A percentile compares a stretch with the other conserved stretches of the same genome.
Conservation (phyloP, 805 yeast species). For the Saccharomycopsis oosterbeekiorum region DNA sequence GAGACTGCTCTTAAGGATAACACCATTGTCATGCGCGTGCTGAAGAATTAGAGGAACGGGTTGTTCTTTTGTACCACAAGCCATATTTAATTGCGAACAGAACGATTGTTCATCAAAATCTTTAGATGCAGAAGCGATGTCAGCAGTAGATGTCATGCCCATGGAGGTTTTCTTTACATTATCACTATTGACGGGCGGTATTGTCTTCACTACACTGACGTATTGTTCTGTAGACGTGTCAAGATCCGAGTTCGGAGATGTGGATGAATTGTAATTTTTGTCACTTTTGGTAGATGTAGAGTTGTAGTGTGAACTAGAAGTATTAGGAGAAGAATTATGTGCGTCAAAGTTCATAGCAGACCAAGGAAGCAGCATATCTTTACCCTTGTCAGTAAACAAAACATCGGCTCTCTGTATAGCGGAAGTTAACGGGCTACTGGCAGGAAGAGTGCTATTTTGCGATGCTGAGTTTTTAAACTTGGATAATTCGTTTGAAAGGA, state of each 20-base stretch:
- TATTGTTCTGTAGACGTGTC: slow-evolving; percentile 8
- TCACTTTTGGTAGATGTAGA: slow-evolving; percentile 10
- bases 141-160: slow-evolving; percentile 24
- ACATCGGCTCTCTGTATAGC: background rate
- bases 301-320: slow-evolving; percentile 9
- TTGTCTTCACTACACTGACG: background rate
- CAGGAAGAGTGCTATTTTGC: background rate
- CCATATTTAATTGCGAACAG: slow-evolving; percentile 66
- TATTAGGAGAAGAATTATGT: background rate
- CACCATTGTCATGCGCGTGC: background rate
- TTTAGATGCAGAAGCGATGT: slow-evolving; percentile 19
- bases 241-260: slow-evolving; percentile 11
- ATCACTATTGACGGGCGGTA: background rate
- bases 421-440: background rate
- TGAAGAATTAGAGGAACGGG: slow-evolving; percentile 46
- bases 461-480: slow-evolving; percentile 37
- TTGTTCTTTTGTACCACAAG: slow-evolving; percentile 67
- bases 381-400: background rate
- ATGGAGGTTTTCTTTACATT: background rate
- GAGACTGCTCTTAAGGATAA: background rate
- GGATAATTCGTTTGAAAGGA: slow-evolving; percentile 61
- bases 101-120: slow-evolving; percentile 68
- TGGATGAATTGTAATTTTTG: background rate
- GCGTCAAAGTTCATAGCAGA: slow-evolving; percentile 2
- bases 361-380: slow-evolving; percentile 10